These are phyloP conservation scores for Mycothermus thermophilus DNA, from an alignment of 495 filamentous ascomycete species.

Conservation along the genomic window DNA sequence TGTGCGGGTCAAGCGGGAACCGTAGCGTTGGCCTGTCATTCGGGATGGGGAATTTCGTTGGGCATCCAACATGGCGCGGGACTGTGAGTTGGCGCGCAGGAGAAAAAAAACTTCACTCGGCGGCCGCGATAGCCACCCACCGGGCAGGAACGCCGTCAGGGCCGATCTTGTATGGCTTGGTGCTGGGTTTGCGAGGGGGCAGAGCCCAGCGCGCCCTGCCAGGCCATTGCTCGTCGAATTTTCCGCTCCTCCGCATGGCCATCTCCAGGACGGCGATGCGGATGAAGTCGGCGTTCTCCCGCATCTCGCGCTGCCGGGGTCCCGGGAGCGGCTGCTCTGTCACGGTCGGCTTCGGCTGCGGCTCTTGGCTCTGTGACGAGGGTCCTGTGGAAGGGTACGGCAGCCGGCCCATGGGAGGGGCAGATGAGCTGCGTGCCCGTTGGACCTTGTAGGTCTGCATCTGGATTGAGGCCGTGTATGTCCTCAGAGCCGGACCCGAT, in stretches of 20 bases:
- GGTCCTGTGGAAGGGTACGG: slow-evolving; percentile 20
- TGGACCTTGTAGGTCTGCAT: slow-evolving; percentile 68
- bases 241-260: slow-evolving; percentile 87
- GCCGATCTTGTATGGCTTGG: slow-evolving; percentile 38
- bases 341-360: slow-evolving; percentile 17
- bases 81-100: not conserved
- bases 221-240: slow-evolving; percentile 72
- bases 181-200: slow-evolving; percentile 59
- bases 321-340: slow-evolving; percentile 28
- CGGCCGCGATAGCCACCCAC: slow-evolving; percentile 34
- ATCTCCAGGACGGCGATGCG: slow-evolving; percentile 91
- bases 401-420: slow-evolving; percentile 20
- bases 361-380: slow-evolving; percentile 25
- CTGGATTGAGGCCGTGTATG: slow-evolving; percentile 65
- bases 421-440: slow-evolving; percentile 26
- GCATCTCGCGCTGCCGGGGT: slow-evolving; percentile 69
- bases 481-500: slow-evolving; percentile 15
- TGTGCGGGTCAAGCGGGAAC: slow-evolving; percentile 1
- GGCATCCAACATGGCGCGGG: not conserved
- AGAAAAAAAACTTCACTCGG: too few relatives aligned
- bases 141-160: slow-evolving; percentile 37
- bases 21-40: not conserved
- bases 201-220: slow-evolving; percentile 73
- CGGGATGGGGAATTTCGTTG: not conserved
- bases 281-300: slow-evolving; percentile 90